Percentiles rank a stretch among this genome's conserved stretches.
Conservation (phyloP, 345 rosid species). For the Hibiscus syriacus region DNA sequence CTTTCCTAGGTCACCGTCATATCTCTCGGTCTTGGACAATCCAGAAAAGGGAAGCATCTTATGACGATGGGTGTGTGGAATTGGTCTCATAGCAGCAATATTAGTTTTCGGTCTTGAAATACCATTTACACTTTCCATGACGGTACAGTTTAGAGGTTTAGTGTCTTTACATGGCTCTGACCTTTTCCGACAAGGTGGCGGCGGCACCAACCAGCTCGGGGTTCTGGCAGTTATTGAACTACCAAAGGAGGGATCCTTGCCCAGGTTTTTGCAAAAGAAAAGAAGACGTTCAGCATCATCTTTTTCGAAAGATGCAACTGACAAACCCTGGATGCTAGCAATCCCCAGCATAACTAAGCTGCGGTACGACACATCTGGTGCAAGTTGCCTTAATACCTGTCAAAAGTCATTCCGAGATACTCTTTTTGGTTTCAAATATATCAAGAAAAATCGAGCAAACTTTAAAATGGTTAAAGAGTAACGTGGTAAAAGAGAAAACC, state of each 20-base stretch:
- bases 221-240: constrained; percentile 29
- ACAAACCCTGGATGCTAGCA: constrained; percentile 89
- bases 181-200: constrained; percentile 71
- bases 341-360: constrained; percentile 88
- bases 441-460: background rate
- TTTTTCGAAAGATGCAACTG: constrained; percentile 95
- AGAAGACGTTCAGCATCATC: constrained; percentile 92
- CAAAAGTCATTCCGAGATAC: constrained; percentile 16
- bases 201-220: constrained; percentile 82
- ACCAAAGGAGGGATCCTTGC: constrained; percentile 25
- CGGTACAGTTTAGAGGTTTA: constrained; percentile 27
- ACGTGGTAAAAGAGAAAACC: constrained; percentile 7
- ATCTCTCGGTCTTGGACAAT: constrained; percentile 61
- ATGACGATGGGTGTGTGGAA: constrained; percentile 70
- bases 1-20: constrained; percentile 65
- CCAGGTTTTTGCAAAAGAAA: constrained; percentile 56
- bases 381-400: constrained; percentile 88
- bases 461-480: background rate
- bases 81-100: constrained; percentile 82
- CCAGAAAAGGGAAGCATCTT: constrained; percentile 79
- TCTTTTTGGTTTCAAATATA: background rate
- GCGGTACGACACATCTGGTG: constrained; percentile 81
- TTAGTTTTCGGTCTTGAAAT: constrained; percentile 38
- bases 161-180: constrained; percentile 45
- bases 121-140: constrained; percentile 48